Percentiles rank a stretch among this genome's conserved stretches.
Evolutionary conservation across 2,329 filamentous ascomycete genomes (phyloP).

Genomic region (Fusarium pseudograminearum): DNA sequence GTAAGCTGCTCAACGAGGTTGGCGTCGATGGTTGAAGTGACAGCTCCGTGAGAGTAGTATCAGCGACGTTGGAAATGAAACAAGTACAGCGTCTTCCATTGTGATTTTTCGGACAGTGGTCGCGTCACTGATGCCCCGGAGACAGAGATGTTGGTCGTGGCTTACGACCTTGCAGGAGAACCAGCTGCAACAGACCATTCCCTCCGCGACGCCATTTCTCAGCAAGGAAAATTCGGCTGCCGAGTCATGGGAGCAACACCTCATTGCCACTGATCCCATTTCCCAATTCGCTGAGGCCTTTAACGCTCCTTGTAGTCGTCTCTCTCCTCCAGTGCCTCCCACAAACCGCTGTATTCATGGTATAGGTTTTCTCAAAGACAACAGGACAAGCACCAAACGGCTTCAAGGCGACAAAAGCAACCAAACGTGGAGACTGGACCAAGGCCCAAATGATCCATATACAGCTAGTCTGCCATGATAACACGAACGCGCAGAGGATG

Average conservation of each 20-base stretch:
- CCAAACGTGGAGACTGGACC: background rate
- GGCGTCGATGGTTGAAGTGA: background rate
- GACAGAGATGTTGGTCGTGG: background rate
- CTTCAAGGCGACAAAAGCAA: background rate
- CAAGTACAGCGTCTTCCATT: background rate
- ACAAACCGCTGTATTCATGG: no score
- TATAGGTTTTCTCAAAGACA: background rate
- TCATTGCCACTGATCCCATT: fast-evolving
- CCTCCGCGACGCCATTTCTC: background rate
- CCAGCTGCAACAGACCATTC: background rate
- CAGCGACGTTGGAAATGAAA: background rate
- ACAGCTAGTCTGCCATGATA: background rate
- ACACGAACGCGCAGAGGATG: background rate
- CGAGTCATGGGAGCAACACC: background rate
- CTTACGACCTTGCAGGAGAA: background rate
- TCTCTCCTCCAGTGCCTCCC: no score
- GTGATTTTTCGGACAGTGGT: background rate
- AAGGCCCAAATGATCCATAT: background rate
- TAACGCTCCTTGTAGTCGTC: no score
- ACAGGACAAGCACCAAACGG: background rate
- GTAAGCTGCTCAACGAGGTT: background rate
- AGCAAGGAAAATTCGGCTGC: fast-evolving
- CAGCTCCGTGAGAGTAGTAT: background rate
- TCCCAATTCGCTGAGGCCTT: background rate
- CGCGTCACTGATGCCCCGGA: background rate